Evolutionary conservation across 1,284 basidiomycete genomes (phyloP).

Genomic region (Pascua guehoae): DNA sequence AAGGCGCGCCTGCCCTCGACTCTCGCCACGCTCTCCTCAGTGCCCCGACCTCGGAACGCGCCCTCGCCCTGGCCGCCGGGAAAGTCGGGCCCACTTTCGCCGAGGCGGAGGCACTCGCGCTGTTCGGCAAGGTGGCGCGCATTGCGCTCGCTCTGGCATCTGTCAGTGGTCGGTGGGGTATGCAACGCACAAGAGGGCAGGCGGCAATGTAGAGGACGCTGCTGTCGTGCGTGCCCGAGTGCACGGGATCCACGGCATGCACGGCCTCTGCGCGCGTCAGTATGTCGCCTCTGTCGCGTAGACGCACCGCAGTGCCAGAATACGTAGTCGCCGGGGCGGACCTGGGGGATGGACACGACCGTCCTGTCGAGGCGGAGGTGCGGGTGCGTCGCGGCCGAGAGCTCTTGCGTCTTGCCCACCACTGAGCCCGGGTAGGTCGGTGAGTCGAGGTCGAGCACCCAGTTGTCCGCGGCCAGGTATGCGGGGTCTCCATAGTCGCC

Average conservation of each 20-base stretch:
- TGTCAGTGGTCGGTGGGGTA: no score
- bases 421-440: conserved; percentile 61
- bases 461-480: conserved; percentile 58
- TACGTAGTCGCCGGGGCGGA: conserved; percentile 64
- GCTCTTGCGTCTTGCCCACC: conserved; percentile 62
- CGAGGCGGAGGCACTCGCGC: conserved; percentile 56
- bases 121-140: conserved; percentile 63
- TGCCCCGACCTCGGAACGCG: conserved; percentile 55
- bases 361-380: conserved; percentile 56
- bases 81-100: conserved; percentile 67
- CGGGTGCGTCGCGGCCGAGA: conserved; percentile 62
- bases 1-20: conserved; percentile 51
- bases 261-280: no score
- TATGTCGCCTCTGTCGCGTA: conserved; percentile 70
- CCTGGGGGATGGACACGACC: conserved; percentile 60
- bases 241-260: conserved; percentile 65
- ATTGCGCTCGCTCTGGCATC: conserved; percentile 55
- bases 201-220: conserved; percentile 76
- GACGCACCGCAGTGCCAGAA: conserved; percentile 76
- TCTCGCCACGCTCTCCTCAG: conserved; percentile 51
- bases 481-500: conserved; percentile 12
- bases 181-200: conserved; percentile 55
- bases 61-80: conserved; percentile 71
- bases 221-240: conserved; percentile 61
- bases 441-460: conserved; percentile 61